These are phyloP conservation scores for Geranium incanum DNA, from an alignment of 441 rosid genomes.

Conservation along the genomic window DNA sequence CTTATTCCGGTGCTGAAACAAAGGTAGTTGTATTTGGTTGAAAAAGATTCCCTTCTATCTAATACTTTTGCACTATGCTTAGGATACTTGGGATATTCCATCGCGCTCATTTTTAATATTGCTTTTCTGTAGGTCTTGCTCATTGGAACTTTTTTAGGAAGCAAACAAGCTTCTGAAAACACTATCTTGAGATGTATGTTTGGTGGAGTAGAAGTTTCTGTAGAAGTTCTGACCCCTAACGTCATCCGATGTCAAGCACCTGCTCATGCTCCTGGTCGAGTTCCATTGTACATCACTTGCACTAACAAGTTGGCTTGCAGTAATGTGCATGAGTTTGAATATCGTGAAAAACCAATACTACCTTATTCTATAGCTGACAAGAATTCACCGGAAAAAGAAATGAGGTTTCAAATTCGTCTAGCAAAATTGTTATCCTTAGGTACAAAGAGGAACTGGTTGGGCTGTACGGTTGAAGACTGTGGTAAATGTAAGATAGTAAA, in stretches of 20 bases:
- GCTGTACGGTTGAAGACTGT: constrained; percentile 35
- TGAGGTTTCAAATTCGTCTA: constrained; percentile 35
- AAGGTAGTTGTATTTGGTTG: constrained; percentile 32
- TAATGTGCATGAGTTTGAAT: constrained; percentile 69
- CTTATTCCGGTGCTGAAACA: constrained; percentile 40
- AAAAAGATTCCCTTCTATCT: background rate
- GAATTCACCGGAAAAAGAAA: constrained; percentile 24
- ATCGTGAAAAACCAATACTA: constrained; percentile 35
- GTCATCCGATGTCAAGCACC: constrained; percentile 55
- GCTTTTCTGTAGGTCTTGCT: constrained; percentile 41
- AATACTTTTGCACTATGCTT: constrained; percentile 9
- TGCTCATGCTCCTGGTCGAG: constrained; percentile 42
- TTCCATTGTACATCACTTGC: constrained; percentile 63
- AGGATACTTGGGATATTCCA: background rate
- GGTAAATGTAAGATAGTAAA: constrained; percentile 35
- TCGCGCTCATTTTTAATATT: constrained; percentile 10
- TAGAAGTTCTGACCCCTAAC: constrained; percentile 46
- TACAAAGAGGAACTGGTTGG: constrained; percentile 25
- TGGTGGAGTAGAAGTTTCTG: constrained; percentile 63
- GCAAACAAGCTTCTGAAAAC: constrained; percentile 32
- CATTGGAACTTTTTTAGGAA: constrained; percentile 45
- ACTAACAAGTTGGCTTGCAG: constrained; percentile 64
- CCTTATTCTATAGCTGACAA: constrained; percentile 14
- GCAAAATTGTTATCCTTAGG: constrained; percentile 32
- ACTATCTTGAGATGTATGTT: constrained; percentile 64